A percentile compares a stretch with the other conserved stretches of the same genome.
phyloP scores from a whole-genome alignment of 768 basidiomycete genomes.

The Pleurotus eryngii region DNA sequence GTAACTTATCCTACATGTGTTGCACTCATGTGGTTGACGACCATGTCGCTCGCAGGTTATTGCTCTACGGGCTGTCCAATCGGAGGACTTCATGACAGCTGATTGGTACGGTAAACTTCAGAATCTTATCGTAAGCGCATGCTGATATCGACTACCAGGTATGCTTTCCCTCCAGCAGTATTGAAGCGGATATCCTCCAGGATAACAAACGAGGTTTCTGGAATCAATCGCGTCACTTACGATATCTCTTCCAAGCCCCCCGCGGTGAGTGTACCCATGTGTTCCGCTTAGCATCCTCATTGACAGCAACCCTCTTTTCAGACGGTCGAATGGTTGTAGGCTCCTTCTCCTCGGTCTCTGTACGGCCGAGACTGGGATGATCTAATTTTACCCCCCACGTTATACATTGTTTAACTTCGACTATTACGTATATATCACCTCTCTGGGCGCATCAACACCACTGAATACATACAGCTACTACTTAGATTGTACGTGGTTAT shows the following conservation, averaged over 20 bases:
- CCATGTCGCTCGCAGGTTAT: constrained; percentile 48
- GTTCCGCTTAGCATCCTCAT: constrained; percentile 3
- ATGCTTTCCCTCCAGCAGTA: constrained; percentile 91
- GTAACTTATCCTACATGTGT: constrained; percentile 13
- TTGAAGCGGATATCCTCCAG: constrained; percentile 90
- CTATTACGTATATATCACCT: too few relatives aligned
- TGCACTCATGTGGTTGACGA: neutral
- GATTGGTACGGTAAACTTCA: constrained; percentile 67
- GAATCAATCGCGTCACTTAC: constrained; percentile 94
- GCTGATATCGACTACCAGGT: constrained; percentile 47
- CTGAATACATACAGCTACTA: too few relatives aligned
- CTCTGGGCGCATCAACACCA: too few relatives aligned
- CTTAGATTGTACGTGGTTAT: too few relatives aligned
- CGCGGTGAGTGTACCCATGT: constrained; percentile 50
- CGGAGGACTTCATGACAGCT: constrained; percentile 99
- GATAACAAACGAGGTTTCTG: constrained; percentile 95
- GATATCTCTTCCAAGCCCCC: constrained; percentile 98
- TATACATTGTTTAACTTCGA: too few relatives aligned
- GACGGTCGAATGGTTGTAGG: constrained; percentile 51
- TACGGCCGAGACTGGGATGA: too few relatives aligned
- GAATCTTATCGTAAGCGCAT: neutral
- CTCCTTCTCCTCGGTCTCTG: too few relatives aligned
- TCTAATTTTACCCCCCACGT: too few relatives aligned
- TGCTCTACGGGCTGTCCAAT: constrained; percentile 89
- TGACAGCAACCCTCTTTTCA: constrained; percentile 14